A percentile compares a stretch with the other conserved stretches of the same genome.
phyloP scores from a whole-genome alignment of 2,329 filamentous ascomycete genomes.

The Thielaviopsis musarum region DNA sequence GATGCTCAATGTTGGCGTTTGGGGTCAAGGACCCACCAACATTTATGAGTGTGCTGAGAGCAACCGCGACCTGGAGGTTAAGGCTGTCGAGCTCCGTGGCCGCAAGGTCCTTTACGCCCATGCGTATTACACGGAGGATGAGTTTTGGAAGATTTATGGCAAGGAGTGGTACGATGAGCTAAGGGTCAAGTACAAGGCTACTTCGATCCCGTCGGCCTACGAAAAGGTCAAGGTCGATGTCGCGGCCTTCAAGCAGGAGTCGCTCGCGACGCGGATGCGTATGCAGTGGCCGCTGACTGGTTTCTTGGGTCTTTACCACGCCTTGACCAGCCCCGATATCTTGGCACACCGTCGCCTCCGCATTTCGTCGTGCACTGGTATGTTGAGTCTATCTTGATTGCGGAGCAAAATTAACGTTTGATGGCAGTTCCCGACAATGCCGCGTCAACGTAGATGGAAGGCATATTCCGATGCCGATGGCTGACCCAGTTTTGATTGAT shows the following conservation, averaged over 20 bases:
- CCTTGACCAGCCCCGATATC: slow-evolving; percentile 5
- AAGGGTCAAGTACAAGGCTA: slow-evolving; percentile 40
- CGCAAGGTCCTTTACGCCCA: slow-evolving; percentile 58
- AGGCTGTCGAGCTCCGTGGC: slow-evolving; percentile 40
- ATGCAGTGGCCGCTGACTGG: slow-evolving; percentile 11
- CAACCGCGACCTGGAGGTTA: slow-evolving; percentile 44
- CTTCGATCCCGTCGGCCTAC: slow-evolving; percentile 44
- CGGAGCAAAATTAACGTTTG: neutral
- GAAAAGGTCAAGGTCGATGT: slow-evolving; percentile 43
- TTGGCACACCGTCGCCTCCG: slow-evolving; percentile 6
- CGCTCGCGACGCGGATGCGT: neutral
- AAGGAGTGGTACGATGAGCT: slow-evolving; percentile 40
- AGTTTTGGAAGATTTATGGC: slow-evolving; percentile 53
- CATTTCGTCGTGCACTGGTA: slow-evolving; percentile 9
- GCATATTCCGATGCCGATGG: neutral
- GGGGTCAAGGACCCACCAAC: slow-evolving; percentile 32
- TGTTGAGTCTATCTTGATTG: neutral
- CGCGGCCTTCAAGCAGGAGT: slow-evolving; percentile 5
- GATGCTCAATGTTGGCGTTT: slow-evolving; percentile 46
- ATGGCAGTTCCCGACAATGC: neutral
- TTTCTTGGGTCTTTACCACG: slow-evolving; percentile 5
- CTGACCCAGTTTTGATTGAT: neutral
- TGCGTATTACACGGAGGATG: slow-evolving; percentile 47
- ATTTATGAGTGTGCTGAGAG: slow-evolving; percentile 17
- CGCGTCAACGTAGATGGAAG: neutral